Evolutionary conservation across 2,329 filamentous ascomycete species (phyloP).

Genomic region (Scedosporium aurantiacum): DNA sequence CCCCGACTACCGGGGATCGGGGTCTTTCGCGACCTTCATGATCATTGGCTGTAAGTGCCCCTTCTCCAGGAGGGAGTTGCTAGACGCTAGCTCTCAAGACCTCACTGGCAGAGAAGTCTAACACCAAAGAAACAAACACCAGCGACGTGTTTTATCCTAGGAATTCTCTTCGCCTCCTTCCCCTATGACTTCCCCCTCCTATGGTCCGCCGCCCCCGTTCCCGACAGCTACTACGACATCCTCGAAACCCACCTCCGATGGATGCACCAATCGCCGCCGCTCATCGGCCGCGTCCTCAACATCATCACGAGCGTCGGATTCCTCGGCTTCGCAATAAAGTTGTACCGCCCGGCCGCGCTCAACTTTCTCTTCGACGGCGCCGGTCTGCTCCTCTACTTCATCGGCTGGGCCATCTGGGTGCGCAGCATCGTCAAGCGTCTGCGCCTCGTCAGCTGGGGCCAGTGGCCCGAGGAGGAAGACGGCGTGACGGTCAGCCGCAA

Average conservation of each 20-base stretch:
- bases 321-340: conserved; percentile 81
- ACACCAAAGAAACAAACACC: conserved; percentile 7
- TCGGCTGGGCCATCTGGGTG: conserved; percentile 85
- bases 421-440: conserved; percentile 95
- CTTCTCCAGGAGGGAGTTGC: not conserved
- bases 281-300: conserved; percentile 88
- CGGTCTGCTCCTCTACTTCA: conserved; percentile 70
- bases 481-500: conserved; percentile 65
- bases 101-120: not conserved
- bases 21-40: conserved; percentile 89
- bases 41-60: conserved; percentile 77
- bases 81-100: not conserved
- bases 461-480: conserved; percentile 31
- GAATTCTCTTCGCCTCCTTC: conserved; percentile 91
- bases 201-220: conserved; percentile 58
- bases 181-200: conserved; percentile 91
- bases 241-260: conserved; percentile 86
- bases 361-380: conserved; percentile 93
- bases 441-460: conserved; percentile 62
- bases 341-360: conserved; percentile 85
- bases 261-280: conserved; percentile 79
- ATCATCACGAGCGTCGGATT: conserved; percentile 84
- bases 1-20: conserved; percentile 45
- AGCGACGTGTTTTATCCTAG: conserved; percentile 95
- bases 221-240: conserved; percentile 63